Conservation (phyloP, 1,139 yeast genomes). For the Wickerhamomyces sp. region DNA sequence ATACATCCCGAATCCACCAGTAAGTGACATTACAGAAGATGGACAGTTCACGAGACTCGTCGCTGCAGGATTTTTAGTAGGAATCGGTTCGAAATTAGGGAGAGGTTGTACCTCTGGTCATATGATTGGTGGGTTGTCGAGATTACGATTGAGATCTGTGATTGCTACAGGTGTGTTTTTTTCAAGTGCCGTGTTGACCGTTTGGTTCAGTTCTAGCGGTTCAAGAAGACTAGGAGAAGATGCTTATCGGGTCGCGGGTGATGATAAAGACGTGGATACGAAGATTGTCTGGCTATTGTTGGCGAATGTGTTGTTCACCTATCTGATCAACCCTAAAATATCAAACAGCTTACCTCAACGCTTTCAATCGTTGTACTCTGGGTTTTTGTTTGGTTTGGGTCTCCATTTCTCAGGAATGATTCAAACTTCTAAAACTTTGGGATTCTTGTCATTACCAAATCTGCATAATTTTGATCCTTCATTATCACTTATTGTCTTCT, state of each 20-base stretch:
- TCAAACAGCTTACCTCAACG: slow-evolving; percentile 13
- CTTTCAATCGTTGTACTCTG: slow-evolving; percentile 30
- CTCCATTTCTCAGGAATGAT: slow-evolving; percentile 41
- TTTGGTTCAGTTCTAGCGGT: slow-evolving; percentile 4
- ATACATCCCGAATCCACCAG: slow-evolving; percentile 10
- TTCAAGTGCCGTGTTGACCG: slow-evolving; percentile 26
- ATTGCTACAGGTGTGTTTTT: slow-evolving; percentile 37
- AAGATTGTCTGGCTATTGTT: slow-evolving; percentile 5
- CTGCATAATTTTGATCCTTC: slow-evolving; percentile 39
- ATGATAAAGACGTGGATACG: slow-evolving; percentile 4
- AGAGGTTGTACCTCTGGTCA: slow-evolving; percentile 50
- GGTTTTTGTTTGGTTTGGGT: slow-evolving; percentile 40
- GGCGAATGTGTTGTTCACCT: slow-evolving; percentile 17
- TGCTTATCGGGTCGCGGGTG: slow-evolving; percentile 15
- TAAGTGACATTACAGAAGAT: slow-evolving; percentile 2
- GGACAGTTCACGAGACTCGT: slow-evolving; percentile 1
- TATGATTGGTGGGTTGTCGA: slow-evolving; percentile 41
- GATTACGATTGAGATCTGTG: slow-evolving; percentile 36
- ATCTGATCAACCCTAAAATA: slow-evolving; percentile 25
- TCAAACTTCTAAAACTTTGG: slow-evolving; percentile 36
- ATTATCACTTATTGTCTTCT: slow-evolving; percentile 34
- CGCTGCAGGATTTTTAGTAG: slow-evolving; percentile 35
- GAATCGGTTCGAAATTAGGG: slow-evolving; percentile 40
- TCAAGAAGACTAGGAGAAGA: slow-evolving; percentile 9
- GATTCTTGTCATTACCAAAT: slow-evolving; percentile 35